Evolutionary conservation across 2,329 filamentous ascomycete species (phyloP).

Genomic region (Exophiala lecanii-corni): DNA sequence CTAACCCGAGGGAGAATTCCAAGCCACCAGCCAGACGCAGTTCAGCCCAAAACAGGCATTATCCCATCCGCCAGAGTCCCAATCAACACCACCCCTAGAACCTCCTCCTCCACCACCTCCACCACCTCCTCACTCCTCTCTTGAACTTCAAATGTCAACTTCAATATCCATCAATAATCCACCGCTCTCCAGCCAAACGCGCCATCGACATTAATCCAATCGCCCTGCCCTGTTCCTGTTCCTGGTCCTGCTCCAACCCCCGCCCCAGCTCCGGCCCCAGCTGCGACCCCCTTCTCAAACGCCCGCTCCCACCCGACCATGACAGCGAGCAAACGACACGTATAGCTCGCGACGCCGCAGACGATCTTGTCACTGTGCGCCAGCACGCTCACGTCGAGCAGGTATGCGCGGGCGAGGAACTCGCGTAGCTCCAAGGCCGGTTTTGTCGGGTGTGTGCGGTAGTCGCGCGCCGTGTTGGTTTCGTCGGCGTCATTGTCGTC

Average conservation of each 20-base stretch:
- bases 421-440: conserved; percentile 63
- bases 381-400: conserved; percentile 74
- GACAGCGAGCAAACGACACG: conserved; percentile 69
- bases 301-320: conserved; percentile 79
- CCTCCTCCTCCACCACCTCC: too few relatives aligned
- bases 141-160: too few relatives aligned
- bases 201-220: conserved; percentile 78
- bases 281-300: too few relatives aligned
- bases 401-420: conserved; percentile 72
- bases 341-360: conserved; percentile 63
- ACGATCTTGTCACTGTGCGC: conserved; percentile 65
- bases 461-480: conserved; percentile 10
- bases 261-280: too few relatives aligned
- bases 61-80: too few relatives aligned
- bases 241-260: too few relatives aligned
- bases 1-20: too few relatives aligned
- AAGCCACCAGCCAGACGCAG: too few relatives aligned
- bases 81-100: too few relatives aligned
- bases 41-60: too few relatives aligned
- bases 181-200: conserved; percentile 56
- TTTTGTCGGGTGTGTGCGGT: conserved; percentile 28
- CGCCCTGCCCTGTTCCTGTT: too few relatives aligned
- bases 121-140: too few relatives aligned
- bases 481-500: background rate
- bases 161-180: conserved; percentile 25